Conservation (phyloP, 1,139 yeast genomes). For the Geotrichum candidum region DNA sequence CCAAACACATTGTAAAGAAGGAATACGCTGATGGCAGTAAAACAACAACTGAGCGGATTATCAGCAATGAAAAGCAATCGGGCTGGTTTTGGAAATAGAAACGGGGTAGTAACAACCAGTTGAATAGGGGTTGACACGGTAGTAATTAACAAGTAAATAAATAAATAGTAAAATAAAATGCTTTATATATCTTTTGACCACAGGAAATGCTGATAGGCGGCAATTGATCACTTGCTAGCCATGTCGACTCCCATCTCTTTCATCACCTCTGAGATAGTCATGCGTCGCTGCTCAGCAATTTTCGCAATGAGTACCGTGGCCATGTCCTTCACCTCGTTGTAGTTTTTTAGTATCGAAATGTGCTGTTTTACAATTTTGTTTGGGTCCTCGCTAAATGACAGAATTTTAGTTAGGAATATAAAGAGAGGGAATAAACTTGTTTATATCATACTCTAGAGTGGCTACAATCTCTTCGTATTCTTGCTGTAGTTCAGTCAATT, state of each 20-base stretch:
- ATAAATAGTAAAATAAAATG: neutral
- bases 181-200: neutral
- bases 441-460: conserved; percentile 7
- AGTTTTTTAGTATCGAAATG: conserved; percentile 12
- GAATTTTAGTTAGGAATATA: neutral
- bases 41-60: conserved; percentile 31
- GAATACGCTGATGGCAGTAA: conserved; percentile 62
- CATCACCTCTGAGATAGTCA: conserved; percentile 16
- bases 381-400: conserved; percentile 12
- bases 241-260: conserved; percentile 15
- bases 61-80: conserved; percentile 1
- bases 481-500: conserved; percentile 5
- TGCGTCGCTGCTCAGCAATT: conserved; percentile 15
- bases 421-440: neutral
- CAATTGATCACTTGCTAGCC: conserved; percentile 3
- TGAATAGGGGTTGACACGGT: neutral
- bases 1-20: conserved; percentile 47
- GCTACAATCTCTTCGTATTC: conserved; percentile 9
- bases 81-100: conserved; percentile 33
- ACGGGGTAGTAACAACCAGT: neutral
- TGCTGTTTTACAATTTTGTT: conserved; percentile 12
- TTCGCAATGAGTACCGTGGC: conserved; percentile 15
- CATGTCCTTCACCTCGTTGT: conserved; percentile 16
- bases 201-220: neutral
- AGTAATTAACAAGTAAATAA: neutral